Base-by-base conservation (phyloP, 805 yeast genomes). In the Myxozyma sirexii region DNA sequence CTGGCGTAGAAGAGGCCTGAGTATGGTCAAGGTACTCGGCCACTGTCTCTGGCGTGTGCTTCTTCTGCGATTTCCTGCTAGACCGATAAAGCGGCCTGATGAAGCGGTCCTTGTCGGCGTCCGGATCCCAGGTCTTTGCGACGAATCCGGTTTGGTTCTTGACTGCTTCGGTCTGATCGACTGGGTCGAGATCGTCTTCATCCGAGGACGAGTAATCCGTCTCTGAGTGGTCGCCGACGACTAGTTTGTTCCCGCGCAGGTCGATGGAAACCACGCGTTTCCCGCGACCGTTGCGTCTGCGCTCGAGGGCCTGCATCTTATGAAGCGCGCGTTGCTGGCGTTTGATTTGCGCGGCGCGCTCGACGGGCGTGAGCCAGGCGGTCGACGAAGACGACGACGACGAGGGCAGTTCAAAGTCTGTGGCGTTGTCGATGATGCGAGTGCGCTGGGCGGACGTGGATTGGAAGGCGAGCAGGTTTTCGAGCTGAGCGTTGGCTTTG, bases 361-460 rank as follows among this genome's bases (percentile, higher is more conserved):
- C 97, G 54, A 86, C 80, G 1, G 96, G 86, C 39, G 79, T 77
- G 0, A 96, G 85, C 98, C 99, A 94, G 63, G 65, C 83, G 86
- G 41, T 80, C 69, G 33, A 78, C 0, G 80, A 74, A 29, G 79
- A 79, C 0, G 80, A 74, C 29, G 79, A 79, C 0, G 81, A 75
- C 1, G 77, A 76, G 0, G 90, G 83, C 56, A 86, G 73, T 51
- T 89, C 96, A 71, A 82, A 90, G 71, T 94, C 99, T 4, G 96
- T 84, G 0, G 96, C 97, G 70, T 90, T 86, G 71, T 94, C 99
- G 41, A 96, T 92, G 63, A 94, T 90, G 67, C 83, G 84, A 0
- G 99, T 94, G 71, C 99, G 80, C 71, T 90, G 96, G 0, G 92
- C 89, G 5, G 96, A 88, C 17, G 92, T 84, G 1, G 83, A 89